Evolutionary conservation across 2,329 filamentous ascomycete species (phyloP).

Genomic region (Penicillium sp.): DNA sequence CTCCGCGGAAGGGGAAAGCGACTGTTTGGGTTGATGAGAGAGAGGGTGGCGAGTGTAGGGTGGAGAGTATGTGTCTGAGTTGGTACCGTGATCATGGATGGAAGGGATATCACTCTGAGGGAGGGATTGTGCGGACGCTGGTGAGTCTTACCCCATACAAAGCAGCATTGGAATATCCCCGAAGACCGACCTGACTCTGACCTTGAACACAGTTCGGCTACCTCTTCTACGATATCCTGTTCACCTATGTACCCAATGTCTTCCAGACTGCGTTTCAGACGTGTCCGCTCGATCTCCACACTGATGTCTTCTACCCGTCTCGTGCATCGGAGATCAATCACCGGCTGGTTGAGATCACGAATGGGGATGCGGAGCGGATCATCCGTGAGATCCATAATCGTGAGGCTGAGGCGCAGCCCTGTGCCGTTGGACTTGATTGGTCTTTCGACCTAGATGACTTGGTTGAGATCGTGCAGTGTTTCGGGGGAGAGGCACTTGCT

Average conservation of each 20-base stretch:
- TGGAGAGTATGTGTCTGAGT: constrained; percentile 91
- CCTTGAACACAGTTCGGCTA: constrained; percentile 61
- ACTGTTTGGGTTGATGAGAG: constrained; percentile 84
- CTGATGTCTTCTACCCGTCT: constrained; percentile 84
- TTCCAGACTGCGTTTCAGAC: constrained; percentile 96
- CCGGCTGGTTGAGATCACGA: constrained; percentile 80
- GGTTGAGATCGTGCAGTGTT: constrained; percentile 74
- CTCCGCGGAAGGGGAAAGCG: constrained; percentile 46
- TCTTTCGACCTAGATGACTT: constrained; percentile 77
- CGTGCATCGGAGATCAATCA: constrained; percentile 88
- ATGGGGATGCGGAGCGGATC: constrained; percentile 70
- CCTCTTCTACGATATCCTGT: constrained; percentile 90
- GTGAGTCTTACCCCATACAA: constrained; percentile 25
- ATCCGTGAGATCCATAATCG: constrained; percentile 67
- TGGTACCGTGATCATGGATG: constrained; percentile 80
- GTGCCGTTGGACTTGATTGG: constrained; percentile 91
- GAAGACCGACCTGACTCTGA: neutral
- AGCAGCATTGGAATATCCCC: neutral
- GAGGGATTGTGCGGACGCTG: constrained; percentile 86
- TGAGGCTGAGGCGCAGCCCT: constrained; percentile 71
- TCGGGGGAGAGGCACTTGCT: constrained; percentile 75
- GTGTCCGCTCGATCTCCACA: constrained; percentile 87
- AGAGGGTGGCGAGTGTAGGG: constrained; percentile 72
- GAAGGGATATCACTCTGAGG: constrained; percentile 94
- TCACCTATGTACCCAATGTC: constrained; percentile 90